Evolutionary conservation across 2,329 filamentous ascomycete genomes (phyloP), one percentile per base, ranked within the genome.

Genomic region (Lecanicillium sp.): DNA sequence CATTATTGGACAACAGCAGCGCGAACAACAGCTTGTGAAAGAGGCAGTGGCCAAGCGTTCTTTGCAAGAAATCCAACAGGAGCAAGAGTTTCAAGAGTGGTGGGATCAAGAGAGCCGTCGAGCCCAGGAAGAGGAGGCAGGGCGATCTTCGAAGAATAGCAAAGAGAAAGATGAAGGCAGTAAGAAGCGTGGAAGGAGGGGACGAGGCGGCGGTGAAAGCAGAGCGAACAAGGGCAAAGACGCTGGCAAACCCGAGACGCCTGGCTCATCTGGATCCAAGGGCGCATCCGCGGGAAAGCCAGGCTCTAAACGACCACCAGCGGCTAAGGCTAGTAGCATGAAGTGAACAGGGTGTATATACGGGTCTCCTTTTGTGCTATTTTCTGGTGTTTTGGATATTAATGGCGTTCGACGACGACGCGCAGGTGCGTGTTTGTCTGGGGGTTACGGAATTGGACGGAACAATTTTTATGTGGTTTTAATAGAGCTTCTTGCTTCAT

Each of bases 81-180:
- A 98, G 60, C 92, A 98, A 55, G 87, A 87, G 37, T 98, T 98
- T 56, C 86, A 95, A 56, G 81, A 94, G 56, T 95, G 89, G 88
- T 95, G 88, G 88, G 86, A 94, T 48, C 80, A 84, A 45, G 89
- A 95, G 59, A 87, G 81, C 51, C 72, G 73, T 43, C 71, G 84
- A 19, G 75, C 83, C 28, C 80, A 82, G 46, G 76, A 82, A 48
- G 78, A 78, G 44, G 73, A 75, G 44, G 68, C 69, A 3, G 54
- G 61, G 32, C 57, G 63, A 35, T 53, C 58, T 17, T 54, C 53
- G 25, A 60, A 58, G 42, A 60, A 63, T 32, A 64, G 71, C 48
- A 67, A 65, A 11, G 63, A 65, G 38, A 58, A 61, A 53, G 54
- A 55, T 45, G 35, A 45, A 9, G 49, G 48, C 35, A 51, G 55